Evolutionary conservation across 208 protist species (phyloP), one percentile per base, ranked within the genome.

Genomic region (Leishmania braziliensis): DNA sequence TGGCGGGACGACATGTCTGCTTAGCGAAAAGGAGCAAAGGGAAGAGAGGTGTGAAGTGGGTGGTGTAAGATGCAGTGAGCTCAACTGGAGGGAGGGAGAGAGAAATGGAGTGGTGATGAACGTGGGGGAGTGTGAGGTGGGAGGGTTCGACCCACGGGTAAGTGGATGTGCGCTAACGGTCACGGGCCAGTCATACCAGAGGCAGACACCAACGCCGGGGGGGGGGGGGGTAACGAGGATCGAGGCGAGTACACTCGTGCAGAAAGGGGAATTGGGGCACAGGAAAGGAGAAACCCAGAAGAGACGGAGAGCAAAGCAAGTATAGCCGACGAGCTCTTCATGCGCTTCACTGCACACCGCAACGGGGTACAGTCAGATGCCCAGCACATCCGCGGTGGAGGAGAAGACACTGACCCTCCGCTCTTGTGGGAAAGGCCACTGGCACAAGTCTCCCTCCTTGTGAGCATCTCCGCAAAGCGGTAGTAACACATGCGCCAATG

Each of bases 1-100:
- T 95, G 92, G 81, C 94, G 92, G 66, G 92, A 91, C 18, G 92
- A 95, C 94, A 97, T 94, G 6, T 53, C 91, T 48, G 4, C 18
- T 48, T 70, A 36, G 29, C 5, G 18, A 70, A 54, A 79, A 65
- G 8, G 48, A 5, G 2, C 0, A 36, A 23, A 29, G 54, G 71
- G 65, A 78, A 83, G 48, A 78, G 14, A 39, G 4, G 29, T 53
- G n/a, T 69, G 12, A 50, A 65, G 36, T 73, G 1, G 10, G 51
- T 36, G 65, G 36, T 39, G 29, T 16, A 5, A 23, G 36, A 23
- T 39, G 65, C 14, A 43, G 16, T 43, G 65, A 48, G 36, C 18
- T 70, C 23, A 46, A 20, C 65, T 23, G 5, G 6, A 48, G 65
- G 46, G 9, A 46, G 20, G 65, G 3, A 5, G 23, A 2, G 36